Base-by-base conservation (phyloP, 352 stramenopile genomes). In the Pythium dissimile region DNA sequence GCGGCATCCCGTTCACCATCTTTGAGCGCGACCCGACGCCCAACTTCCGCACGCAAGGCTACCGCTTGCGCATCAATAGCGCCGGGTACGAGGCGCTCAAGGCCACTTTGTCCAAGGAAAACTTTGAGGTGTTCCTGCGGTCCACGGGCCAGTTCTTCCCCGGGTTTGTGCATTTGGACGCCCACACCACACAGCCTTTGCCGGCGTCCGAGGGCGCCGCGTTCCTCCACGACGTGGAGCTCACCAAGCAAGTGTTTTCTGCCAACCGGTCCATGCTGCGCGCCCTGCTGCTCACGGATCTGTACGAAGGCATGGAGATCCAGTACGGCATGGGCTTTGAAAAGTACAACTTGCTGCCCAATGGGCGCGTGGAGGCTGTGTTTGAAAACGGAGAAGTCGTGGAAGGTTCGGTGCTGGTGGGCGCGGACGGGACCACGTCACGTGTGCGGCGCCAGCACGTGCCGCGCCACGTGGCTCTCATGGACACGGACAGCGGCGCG, bases 1-100 rank as follows among this genome's bases (percentile, higher is more conserved):
- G 71, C 23, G 75, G 73, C 41, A 84, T 88, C 46, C 75, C 73
- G 1, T 86, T 88, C 64, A 88, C 78, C 0, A 63, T 88, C 26
- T 88, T 86, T 41, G 78, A 88, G 31, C 66, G 78, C 15, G 78
- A 88, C 21, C 75, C 75, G 27, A 73, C 78, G 15, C 69, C 75
- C 11, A 88, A 85, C 56, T 86, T 79, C 43, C 73, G 78, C 3
- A 72, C 73, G 6, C 78, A 88, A 21, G 78, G 78, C 13, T 88
- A 86, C 51, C 69, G 78, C 1, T 60, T 86, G 26, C 75, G 73
- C 23, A 86, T 88, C 62, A 84, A 88, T 62, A 74, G 46, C 24
- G 52, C 63, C 8, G 78, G 78, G 5, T 88, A 80, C 45, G 73
- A 88, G 44, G 75, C 78, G 21, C 60, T 88, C 24, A 77, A 88